Conservation (phyloP, 768 basidiomycete species). For the Candolleomyces eurysporus region DNA sequence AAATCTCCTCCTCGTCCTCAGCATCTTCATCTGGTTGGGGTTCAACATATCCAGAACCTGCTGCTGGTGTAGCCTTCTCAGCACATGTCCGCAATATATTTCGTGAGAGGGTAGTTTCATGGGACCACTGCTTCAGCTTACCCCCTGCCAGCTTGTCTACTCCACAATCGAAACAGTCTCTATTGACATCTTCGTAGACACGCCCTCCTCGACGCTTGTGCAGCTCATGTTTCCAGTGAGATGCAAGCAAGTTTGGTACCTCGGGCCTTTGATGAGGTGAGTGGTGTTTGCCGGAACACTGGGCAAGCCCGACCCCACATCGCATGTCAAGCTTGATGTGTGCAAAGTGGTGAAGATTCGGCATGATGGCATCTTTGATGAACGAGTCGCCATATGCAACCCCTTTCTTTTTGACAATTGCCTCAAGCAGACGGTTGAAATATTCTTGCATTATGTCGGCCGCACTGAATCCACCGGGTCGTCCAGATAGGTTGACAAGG, state of each 20-base stretch:
- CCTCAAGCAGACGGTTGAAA: slow-evolving; percentile 29
- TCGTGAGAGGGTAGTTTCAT: too few relatives aligned
- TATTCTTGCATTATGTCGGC: too few relatives aligned
- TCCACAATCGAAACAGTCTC: slow-evolving; percentile 15
- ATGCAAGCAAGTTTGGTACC: slow-evolving; percentile 14
- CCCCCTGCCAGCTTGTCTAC: slow-evolving; percentile 16
- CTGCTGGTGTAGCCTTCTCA: too few relatives aligned
- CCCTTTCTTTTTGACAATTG: slow-evolving; percentile 24
- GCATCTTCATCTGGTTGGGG: too few relatives aligned
- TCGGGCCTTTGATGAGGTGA: slow-evolving; percentile 19
- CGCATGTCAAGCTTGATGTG: slow-evolving; percentile 27
- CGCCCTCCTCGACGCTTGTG: slow-evolving; percentile 19
- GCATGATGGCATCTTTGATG: slow-evolving; percentile 24
- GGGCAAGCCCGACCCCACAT: slow-evolving; percentile 17
- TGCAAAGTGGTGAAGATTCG: slow-evolving; percentile 28
- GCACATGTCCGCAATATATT: too few relatives aligned
- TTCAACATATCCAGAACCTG: too few relatives aligned
- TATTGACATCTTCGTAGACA: slow-evolving; percentile 10
- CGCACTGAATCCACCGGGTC: too few relatives aligned
- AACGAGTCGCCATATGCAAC: slow-evolving; percentile 27
- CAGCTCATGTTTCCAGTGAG: slow-evolving; percentile 16
- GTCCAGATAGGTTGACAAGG: too few relatives aligned
- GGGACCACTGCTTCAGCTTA: too few relatives aligned
- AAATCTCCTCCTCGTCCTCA: too few relatives aligned
- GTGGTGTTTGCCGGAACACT: slow-evolving; percentile 18